Conservation (phyloP, 2,329 filamentous ascomycete genomes). For the Talaromyces sp. region DNA sequence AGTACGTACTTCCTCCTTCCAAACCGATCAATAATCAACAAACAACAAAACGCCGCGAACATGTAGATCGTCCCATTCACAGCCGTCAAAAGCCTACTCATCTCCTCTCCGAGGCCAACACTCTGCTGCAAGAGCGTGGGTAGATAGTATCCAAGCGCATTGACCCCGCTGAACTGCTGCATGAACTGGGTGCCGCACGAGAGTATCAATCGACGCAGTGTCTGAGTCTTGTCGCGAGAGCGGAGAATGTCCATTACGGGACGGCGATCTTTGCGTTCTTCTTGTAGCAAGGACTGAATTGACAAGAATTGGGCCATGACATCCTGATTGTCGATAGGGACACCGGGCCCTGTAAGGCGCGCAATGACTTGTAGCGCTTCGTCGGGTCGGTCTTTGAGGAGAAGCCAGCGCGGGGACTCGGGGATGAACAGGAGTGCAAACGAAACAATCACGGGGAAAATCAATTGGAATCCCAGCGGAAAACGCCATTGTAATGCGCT, state of each 20-base stretch:
- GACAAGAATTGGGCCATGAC: not conserved
- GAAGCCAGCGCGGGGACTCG: not conserved
- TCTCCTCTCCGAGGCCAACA: not conserved
- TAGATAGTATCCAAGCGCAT: not conserved
- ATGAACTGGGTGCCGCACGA: not conserved
- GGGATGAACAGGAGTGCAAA: not conserved
- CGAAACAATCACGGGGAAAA: not conserved
- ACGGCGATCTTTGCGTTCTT: not conserved
- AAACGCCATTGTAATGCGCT: conserved; percentile 17
- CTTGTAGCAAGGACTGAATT: not conserved
- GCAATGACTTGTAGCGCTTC: not conserved
- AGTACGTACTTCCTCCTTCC: conserved; percentile 19
- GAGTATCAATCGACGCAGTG: not conserved
- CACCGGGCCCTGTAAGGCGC: not conserved
- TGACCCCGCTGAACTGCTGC: not conserved
- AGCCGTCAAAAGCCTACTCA: conserved; percentile 18
- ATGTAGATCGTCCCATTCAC: conserved; percentile 20
- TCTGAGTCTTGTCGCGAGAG: not conserved
- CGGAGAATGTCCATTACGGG: not conserved
- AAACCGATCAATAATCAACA: conserved; percentile 21
- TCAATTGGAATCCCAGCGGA: not conserved
- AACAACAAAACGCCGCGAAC: conserved; percentile 14
- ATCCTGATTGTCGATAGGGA: not conserved
- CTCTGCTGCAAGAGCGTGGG: not conserved
- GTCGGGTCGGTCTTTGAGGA: not conserved